A percentile compares a stretch with the other conserved stretches of the same genome.
Evolutionary conservation across 2,329 filamentous ascomycete species (phyloP).

Genomic region (Epichloe uncinata): DNA sequence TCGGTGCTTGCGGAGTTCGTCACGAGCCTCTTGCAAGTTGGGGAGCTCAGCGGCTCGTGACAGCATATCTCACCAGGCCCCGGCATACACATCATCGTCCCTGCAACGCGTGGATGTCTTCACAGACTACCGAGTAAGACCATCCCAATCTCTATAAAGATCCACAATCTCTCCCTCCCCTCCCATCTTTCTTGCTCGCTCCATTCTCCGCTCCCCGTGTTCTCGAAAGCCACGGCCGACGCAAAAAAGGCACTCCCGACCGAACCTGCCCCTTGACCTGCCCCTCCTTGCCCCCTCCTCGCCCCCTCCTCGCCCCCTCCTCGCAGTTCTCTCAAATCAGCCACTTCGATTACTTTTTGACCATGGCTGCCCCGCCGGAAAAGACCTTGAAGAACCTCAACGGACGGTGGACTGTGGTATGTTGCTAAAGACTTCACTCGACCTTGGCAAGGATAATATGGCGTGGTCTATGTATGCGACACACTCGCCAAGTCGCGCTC

Average conservation of each 20-base stretch:
- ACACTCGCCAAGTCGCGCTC: background rate
- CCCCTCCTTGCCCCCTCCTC: background rate
- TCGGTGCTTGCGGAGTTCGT: too few species aligned
- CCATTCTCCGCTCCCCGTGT: background rate
- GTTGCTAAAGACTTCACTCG: conserved; percentile 11
- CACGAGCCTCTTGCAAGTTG: too few species aligned
- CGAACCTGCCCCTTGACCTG: background rate
- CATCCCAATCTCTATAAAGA: background rate
- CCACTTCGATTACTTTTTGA: background rate
- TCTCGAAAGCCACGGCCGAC: background rate
- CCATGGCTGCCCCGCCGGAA: conserved; percentile 58
- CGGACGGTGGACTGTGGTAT: conserved; percentile 58
- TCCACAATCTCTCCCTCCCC: background rate
- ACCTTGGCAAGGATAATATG: background rate
- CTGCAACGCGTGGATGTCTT: background rate
- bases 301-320: background rate
- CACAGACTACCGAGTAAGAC: background rate
- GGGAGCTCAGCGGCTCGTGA: too few species aligned
- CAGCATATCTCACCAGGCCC: too few species aligned
- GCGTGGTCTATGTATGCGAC: background rate
- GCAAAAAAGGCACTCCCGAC: background rate
- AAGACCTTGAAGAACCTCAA: conserved; percentile 55
- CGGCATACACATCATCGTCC: background rate
- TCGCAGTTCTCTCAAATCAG: background rate
- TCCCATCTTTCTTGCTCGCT: background rate